These are phyloP conservation scores for Acorus gramineus DNA, from an alignment of 106 monocot genomes.

Conservation along the genomic window DNA sequence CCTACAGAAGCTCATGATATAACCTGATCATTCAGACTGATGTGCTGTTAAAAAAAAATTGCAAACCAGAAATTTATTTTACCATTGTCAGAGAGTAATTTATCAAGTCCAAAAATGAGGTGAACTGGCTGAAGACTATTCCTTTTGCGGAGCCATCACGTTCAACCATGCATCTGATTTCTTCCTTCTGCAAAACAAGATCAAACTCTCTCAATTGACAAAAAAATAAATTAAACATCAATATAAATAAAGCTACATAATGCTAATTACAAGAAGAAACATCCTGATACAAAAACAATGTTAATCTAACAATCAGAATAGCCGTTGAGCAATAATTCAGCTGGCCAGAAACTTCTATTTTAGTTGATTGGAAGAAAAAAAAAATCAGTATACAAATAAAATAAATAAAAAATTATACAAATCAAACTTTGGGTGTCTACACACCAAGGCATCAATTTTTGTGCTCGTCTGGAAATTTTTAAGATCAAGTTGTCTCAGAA, in stretches of 20 bases:
- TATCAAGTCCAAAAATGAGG: slow-evolving; percentile 85
- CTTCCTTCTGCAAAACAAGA: slow-evolving; percentile 45
- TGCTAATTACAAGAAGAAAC: too few relatives aligned
- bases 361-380: neutral
- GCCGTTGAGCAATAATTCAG: too few relatives aligned
- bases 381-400: neutral
- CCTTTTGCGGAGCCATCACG: slow-evolving; percentile 86
- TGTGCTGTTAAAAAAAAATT: neutral
- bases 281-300: too few relatives aligned
- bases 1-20: slow-evolving; percentile 34
- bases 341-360: too few relatives aligned
- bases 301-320: too few relatives aligned
- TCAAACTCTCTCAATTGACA: too few relatives aligned
- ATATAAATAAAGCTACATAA: too few relatives aligned
- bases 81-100: slow-evolving; percentile 59
- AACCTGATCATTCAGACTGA: slow-evolving; percentile 4
- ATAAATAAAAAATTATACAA: slow-evolving; percentile 1
- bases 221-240: too few relatives aligned
- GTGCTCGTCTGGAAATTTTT: slow-evolving; percentile 67
- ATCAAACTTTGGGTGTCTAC: neutral
- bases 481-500: slow-evolving; percentile 22
- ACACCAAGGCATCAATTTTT: slow-evolving; percentile 92
- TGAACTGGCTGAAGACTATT: slow-evolving; percentile 89
- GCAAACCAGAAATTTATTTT: slow-evolving; percentile 1
- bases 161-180: slow-evolving; percentile 85